Evolutionary conservation across 2,329 filamentous ascomycete genomes (phyloP), one percentile per base, ranked within the genome.

Genomic region (Sporothrix schenckii): DNA sequence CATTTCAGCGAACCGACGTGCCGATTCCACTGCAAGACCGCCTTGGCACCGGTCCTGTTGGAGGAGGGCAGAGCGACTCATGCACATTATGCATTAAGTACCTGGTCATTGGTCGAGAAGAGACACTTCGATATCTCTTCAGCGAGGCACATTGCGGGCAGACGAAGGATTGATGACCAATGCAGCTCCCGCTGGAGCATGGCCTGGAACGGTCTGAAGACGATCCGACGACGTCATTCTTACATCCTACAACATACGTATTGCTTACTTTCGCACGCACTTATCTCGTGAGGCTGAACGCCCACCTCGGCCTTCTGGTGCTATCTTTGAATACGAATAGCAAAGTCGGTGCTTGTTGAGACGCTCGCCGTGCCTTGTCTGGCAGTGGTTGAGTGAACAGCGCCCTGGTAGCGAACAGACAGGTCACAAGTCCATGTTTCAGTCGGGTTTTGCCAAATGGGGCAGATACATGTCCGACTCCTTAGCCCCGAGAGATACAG

Each of bases 201-300:
- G n/a, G 34, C 34, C 50, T 24, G 10, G 30, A n/a, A 39, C 54
- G 54, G 54, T 30, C 39, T 30, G 30, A 39, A 19, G 30, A 56
- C 54, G 19, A 19, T 9, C 34, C 56, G 11, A 21, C 56, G 56
- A 61, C 56, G 56, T 61, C 56, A 61, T 61, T n/a, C 56, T 41
- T 44, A 44, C 56, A 14, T 44, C 16, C 44, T 50, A 9, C 49
- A 5, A 50, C 49, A n/a, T 16, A n/a, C 6, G 9, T 10, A 16
- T 6, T n/a, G 16, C 49, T 4, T 50, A 1, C 2, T n/a, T 50
- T n/a, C 47, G 16, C 49, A 7, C 49, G 49, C 19, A 24, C 16
- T n/a, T 7, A 21, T 50, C 49, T 50, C 7, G 6, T 50, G 49
- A 50, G 19, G 44, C 19, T 49, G 49, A 10, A 21, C 5, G 49